Conservation (phyloP, 192 early-diverging fungal species). For the Coemansia sp. region DNA sequence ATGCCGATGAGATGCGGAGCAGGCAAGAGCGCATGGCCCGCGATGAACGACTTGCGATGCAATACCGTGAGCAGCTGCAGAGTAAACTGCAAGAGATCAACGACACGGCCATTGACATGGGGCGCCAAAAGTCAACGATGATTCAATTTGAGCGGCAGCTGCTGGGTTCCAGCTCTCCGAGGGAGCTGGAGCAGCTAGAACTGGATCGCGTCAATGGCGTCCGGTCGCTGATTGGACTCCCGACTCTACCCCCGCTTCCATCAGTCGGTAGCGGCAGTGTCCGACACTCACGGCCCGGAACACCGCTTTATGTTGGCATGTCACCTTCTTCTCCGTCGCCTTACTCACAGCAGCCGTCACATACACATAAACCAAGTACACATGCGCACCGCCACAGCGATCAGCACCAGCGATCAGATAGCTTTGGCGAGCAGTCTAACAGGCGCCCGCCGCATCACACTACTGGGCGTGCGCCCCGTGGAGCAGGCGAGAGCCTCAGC, state of each 20-base stretch:
- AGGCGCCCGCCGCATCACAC: neutral
- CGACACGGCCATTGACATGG: slow-evolving; percentile 37
- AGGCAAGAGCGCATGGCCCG: slow-evolving; percentile 42
- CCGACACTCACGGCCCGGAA: slow-evolving; percentile 43
- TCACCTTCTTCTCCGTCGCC: slow-evolving; percentile 31
- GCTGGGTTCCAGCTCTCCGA: slow-evolving; percentile 39
- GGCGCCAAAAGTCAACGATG: slow-evolving; percentile 38
- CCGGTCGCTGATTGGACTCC: slow-evolving; percentile 47
- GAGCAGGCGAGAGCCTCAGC: neutral
- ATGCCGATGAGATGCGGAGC: slow-evolving; percentile 28
- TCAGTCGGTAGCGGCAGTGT: slow-evolving; percentile 27
- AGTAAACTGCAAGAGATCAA: slow-evolving; percentile 22
- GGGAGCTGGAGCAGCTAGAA: slow-evolving; percentile 45
- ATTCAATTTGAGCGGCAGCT: slow-evolving; percentile 44
- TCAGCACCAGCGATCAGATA: slow-evolving; percentile 28
- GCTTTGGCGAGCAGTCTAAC: slow-evolving; percentile 23
- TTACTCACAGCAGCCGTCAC: slow-evolving; percentile 7
- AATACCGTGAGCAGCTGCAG: slow-evolving; percentile 43
- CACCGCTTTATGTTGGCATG: slow-evolving; percentile 33
- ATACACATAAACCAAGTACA: neutral
- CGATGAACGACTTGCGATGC: slow-evolving; percentile 33
- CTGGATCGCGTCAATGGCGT: slow-evolving; percentile 51
- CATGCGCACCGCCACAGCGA: slow-evolving; percentile 8
- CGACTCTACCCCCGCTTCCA: slow-evolving; percentile 27
- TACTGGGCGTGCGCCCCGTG: neutral